A percentile compares a stretch with the other conserved stretches of the same genome.
Evolutionary conservation across 2,329 filamentous ascomycete genomes (phyloP).

Genomic region (Lomentospora prolificans): DNA sequence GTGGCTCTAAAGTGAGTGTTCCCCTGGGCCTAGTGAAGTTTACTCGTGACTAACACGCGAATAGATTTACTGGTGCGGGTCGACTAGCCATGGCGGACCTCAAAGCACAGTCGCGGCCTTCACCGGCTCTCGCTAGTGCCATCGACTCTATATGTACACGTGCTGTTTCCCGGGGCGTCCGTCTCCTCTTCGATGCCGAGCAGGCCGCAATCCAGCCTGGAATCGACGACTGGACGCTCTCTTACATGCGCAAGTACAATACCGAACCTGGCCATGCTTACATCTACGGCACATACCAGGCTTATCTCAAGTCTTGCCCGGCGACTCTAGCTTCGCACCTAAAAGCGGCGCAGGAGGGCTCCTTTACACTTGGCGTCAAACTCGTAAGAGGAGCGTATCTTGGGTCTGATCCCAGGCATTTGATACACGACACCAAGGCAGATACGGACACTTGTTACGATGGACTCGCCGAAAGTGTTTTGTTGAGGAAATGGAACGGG

Average conservation of each 20-base stretch:
- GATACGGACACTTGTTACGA: constrained; percentile 68
- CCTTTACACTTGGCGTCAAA: constrained; percentile 63
- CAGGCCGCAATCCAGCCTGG: constrained; percentile 69
- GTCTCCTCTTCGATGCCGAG: constrained; percentile 78
- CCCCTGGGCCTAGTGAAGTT: not conserved
- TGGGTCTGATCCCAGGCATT: constrained; percentile 55
- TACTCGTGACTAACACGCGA: not conserved
- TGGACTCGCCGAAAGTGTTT: constrained; percentile 54
- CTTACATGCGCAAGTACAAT: constrained; percentile 72
- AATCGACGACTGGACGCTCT: constrained; percentile 70
- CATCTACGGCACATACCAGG: constrained; percentile 73
- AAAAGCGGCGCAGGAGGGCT: constrained; percentile 42
- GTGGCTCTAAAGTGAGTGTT: constrained; percentile 49
- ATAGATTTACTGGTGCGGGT: constrained; percentile 72
- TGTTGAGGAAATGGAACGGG: constrained; percentile 52
- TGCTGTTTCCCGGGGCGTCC: constrained; percentile 58
- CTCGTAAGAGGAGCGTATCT: constrained; percentile 69
- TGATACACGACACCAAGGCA: constrained; percentile 63
- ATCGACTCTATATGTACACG: constrained; percentile 68
- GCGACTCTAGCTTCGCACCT: constrained; percentile 50
- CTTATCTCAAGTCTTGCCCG: constrained; percentile 59
- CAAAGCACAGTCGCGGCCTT: constrained; percentile 50
- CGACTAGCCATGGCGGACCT: constrained; percentile 59
- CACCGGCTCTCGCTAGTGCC: constrained; percentile 53
- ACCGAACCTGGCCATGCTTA: constrained; percentile 48